Percentiles rank a stretch among this genome's conserved stretches.
Evolutionary conservation across 768 basidiomycete genomes (phyloP).

Genomic region (Ramaria rubella): DNA sequence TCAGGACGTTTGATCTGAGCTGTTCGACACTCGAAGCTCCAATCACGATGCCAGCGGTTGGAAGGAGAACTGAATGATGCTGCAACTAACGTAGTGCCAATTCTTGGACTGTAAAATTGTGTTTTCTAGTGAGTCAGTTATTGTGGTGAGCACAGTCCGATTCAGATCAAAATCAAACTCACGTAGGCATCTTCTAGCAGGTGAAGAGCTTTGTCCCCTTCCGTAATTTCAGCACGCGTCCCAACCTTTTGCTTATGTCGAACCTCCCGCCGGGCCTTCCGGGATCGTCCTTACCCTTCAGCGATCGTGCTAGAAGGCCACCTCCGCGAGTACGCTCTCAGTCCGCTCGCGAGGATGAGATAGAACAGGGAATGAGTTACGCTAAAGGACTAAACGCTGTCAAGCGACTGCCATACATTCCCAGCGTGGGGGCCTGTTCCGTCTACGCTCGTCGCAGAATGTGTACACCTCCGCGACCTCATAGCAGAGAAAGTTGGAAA

Average conservation of each 20-base stretch:
- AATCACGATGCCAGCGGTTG: slow-evolving; percentile 40
- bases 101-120: slow-evolving; percentile 44
- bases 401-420: slow-evolving; percentile 51
- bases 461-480: slow-evolving; percentile 52
- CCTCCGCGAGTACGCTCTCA: slow-evolving; percentile 23
- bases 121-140: slow-evolving; percentile 22
- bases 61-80: slow-evolving; percentile 43
- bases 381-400: slow-evolving; percentile 54
- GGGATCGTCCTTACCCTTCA: slow-evolving; percentile 28
- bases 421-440: slow-evolving; percentile 48
- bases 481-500: slow-evolving; percentile 56
- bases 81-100: slow-evolving; percentile 57
- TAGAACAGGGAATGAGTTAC: slow-evolving; percentile 15
- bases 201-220: too few relatives aligned
- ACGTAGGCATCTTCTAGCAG: too few relatives aligned
- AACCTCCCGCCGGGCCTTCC: too few relatives aligned
- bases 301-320: slow-evolving; percentile 53
- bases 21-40: slow-evolving; percentile 43
- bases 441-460: slow-evolving; percentile 49
- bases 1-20: slow-evolving; percentile 37
- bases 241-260: too few relatives aligned
- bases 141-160: background rate
- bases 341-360: slow-evolving; percentile 10
- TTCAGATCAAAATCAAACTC: background rate
- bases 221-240: too few relatives aligned